Percentiles rank a stretch among this genome's conserved stretches.
These are phyloP conservation scores for Plantago elongata DNA, from an alignment of 257 asterid species.

Conservation along the genomic window DNA sequence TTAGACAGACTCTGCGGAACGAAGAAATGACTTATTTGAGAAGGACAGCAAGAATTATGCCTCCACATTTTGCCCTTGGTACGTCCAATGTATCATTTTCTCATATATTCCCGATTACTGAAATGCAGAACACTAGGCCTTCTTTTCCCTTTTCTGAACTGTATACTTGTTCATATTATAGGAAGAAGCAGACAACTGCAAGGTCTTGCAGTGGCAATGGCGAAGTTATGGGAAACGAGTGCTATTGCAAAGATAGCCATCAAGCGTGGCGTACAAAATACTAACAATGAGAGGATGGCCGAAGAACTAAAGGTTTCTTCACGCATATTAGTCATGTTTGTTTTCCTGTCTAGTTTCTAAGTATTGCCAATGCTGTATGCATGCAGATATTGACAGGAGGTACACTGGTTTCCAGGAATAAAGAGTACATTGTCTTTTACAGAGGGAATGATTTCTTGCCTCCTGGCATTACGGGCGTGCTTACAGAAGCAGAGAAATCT, in stretches of 20 bases:
- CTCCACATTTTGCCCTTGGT: slow-evolving; percentile 96
- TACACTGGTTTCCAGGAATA: slow-evolving; percentile 81
- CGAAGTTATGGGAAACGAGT: slow-evolving; percentile 78
- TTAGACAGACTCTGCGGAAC: slow-evolving; percentile 43
- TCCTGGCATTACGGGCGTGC: slow-evolving; percentile 46
- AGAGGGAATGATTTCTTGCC: slow-evolving; percentile 91
- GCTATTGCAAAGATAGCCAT: slow-evolving; percentile 83
- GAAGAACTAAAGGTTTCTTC: slow-evolving; percentile 81
- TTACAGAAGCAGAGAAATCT: slow-evolving; percentile 55
- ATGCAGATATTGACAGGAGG: slow-evolving; percentile 89
- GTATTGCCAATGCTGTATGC: slow-evolving; percentile 13
- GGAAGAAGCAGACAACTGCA: slow-evolving; percentile 84
- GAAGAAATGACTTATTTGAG: slow-evolving; percentile 74
- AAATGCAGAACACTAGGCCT: background rate
- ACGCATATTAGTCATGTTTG: background rate
- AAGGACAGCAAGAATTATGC: slow-evolving; percentile 58
- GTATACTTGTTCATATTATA: slow-evolving; percentile 20
- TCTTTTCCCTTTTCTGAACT: background rate
- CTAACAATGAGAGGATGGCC: slow-evolving; percentile 83
- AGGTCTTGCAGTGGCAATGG: slow-evolving; percentile 88
- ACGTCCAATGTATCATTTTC: slow-evolving; percentile 9
- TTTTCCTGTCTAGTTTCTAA: background rate
- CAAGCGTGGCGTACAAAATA: slow-evolving; percentile 82
- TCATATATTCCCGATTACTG: slow-evolving; percentile 1
- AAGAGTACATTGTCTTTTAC: slow-evolving; percentile 84